These are phyloP conservation scores for Cladosporium oxysporum DNA, from an alignment of 2,329 filamentous ascomycete genomes.

Conservation along the genomic window DNA sequence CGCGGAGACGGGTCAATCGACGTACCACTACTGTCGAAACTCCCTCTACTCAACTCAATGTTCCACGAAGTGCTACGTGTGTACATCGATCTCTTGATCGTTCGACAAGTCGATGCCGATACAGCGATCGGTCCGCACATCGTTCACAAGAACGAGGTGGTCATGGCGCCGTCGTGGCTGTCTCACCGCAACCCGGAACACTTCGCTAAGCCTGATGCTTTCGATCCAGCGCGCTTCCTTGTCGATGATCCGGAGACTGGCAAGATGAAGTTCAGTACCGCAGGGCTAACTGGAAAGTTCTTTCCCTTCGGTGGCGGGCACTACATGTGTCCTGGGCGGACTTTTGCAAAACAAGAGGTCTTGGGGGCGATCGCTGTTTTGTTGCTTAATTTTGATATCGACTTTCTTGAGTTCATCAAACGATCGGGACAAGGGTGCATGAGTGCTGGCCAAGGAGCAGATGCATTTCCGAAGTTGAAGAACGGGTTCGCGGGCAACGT, in stretches of 20 bases:
- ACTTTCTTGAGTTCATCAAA: conserved; percentile 18
- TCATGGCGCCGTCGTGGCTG: conserved; percentile 30
- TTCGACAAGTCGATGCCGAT: conserved; percentile 24
- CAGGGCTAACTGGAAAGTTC: conserved; percentile 33
- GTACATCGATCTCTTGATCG: conserved; percentile 32
- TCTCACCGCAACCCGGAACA: conserved; percentile 27
- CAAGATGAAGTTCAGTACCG: conserved; percentile 27
- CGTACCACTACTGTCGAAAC: conserved; percentile 24
- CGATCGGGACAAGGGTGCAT: neutral
- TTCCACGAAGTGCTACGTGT: conserved; percentile 34
- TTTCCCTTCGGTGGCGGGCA: conserved; percentile 31
- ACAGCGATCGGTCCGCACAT: conserved; percentile 17
- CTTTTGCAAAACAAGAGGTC: conserved; percentile 28
- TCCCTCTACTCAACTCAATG: conserved; percentile 35
- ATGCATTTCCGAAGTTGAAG: conserved; percentile 23
- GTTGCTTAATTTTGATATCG: conserved; percentile 23
- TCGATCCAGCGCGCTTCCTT: conserved; percentile 31
- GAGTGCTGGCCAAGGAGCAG: neutral
- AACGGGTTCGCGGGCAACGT: conserved; percentile 24
- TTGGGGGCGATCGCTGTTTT: conserved; percentile 23
- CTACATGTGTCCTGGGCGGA: conserved; percentile 26
- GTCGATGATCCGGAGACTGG: conserved; percentile 24
- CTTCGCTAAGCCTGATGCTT: conserved; percentile 25
- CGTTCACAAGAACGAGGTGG: conserved; percentile 22
- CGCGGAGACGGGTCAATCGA: conserved; percentile 26